Conservation (phyloP, 441 rosid species). For the Aleurites moluccanus region DNA sequence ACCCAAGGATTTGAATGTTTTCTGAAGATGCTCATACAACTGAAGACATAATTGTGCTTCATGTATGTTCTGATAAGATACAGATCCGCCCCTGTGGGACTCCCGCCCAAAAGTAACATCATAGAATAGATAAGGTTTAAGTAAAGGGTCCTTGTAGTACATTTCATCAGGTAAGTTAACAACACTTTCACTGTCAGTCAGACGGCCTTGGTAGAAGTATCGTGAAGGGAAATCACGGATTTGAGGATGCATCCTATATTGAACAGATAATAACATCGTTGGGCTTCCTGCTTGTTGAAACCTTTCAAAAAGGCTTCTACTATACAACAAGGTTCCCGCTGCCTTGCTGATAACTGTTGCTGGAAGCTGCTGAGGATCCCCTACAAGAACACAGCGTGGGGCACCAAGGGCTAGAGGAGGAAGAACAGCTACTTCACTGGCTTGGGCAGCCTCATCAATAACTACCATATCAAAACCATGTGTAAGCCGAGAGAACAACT, state of each 20-base stretch:
- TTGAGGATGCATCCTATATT: constrained; percentile 98
- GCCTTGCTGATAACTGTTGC: constrained; percentile 99
- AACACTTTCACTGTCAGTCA: constrained; percentile 90
- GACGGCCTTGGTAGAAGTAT: constrained; percentile 97
- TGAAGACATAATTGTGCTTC: constrained; percentile 96
- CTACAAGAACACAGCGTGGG: constrained; percentile 98
- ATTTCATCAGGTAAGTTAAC: constrained; percentile 73
- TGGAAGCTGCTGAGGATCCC: constrained; percentile 99
- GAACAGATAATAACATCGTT: constrained; percentile 91
- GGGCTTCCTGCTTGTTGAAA: constrained; percentile 99
- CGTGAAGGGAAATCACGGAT: constrained; percentile 96
- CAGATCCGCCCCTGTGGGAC: constrained; percentile 97
- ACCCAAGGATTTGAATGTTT: constrained; percentile 63
- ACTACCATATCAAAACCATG: constrained; percentile 99
- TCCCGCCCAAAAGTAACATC: constrained; percentile 94
- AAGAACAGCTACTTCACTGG: constrained; percentile 95
- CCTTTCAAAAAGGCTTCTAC: constrained; percentile 98
- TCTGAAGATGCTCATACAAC: constrained; percentile 89
- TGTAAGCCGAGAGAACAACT: constrained; percentile 91
- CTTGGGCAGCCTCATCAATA: constrained; percentile 99
- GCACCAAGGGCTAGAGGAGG: constrained; percentile 99
- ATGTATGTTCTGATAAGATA: constrained; percentile 87
- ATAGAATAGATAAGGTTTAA: constrained; percentile 81
- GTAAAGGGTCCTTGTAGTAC: constrained; percentile 85
- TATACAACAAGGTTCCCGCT: constrained; percentile 90